Percentiles rank a stretch among this genome's conserved stretches.
These are phyloP conservation scores for Spirogloea muscicola DNA, from an alignment of 139 green algal genomes.

Conservation along the genomic window DNA sequence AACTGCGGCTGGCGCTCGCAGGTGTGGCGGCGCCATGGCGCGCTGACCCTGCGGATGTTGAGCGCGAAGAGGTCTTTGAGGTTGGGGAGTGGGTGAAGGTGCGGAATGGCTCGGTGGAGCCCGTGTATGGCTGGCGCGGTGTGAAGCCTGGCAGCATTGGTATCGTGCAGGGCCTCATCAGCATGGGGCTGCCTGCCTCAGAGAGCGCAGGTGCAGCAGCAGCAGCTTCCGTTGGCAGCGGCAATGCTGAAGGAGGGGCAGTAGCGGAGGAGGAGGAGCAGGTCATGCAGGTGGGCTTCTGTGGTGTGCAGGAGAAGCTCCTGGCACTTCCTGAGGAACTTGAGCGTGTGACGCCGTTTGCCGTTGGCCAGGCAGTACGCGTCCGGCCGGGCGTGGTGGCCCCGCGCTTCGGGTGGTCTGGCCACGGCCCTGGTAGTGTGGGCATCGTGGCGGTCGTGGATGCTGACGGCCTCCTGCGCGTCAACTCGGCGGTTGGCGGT, in stretches of 20 bases:
- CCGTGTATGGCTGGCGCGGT: slow-evolving; percentile 4
- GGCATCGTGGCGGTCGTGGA: slow-evolving; percentile 9
- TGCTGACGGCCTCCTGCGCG: slow-evolving; percentile 10
- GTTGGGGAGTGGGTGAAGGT: slow-evolving; percentile 14
- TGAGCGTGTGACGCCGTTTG: slow-evolving; percentile 6
- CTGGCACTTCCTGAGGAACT: neutral
- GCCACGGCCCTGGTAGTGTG: slow-evolving; percentile 8
- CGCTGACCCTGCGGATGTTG: slow-evolving; percentile 18
- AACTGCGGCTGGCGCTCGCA: slow-evolving; percentile 7
- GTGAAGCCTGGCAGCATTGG: slow-evolving; percentile 13
- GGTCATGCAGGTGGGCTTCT: slow-evolving; percentile 9
- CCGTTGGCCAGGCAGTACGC: slow-evolving; percentile 1
- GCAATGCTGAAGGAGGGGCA: no score
- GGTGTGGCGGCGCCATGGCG: neutral
- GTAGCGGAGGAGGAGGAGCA: no score
- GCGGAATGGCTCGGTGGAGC: slow-evolving; percentile 1
- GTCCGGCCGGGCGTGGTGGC: neutral
- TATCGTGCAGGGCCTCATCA: neutral
- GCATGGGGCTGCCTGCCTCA: neutral
- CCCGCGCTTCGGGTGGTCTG: slow-evolving; percentile 3
- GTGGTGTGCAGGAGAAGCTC: slow-evolving; percentile 9
- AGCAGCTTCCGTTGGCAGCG: no score
- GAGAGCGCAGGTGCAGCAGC: neutral
- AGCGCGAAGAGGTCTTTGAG: slow-evolving; percentile 4
- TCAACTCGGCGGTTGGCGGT: slow-evolving; percentile 13